phyloP scores from a whole-genome alignment of 495 filamentous ascomycete species.

The Elasticomyces elasticus region DNA sequence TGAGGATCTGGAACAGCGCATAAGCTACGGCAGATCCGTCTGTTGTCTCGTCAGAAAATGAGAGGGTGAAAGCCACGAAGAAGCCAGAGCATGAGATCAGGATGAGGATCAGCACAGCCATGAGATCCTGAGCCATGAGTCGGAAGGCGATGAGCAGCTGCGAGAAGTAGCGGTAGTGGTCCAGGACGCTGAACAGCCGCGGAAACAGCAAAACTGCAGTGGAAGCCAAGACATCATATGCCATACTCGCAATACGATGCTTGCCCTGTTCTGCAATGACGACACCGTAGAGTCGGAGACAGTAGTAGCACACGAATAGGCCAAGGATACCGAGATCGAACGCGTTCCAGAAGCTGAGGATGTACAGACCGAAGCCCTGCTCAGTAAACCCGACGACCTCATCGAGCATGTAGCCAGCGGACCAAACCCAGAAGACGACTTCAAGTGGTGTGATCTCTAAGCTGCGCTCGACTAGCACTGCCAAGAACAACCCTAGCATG shows the following conservation, averaged over 20 bases:
- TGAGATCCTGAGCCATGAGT: slow-evolving; percentile 81
- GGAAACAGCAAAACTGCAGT: slow-evolving; percentile 85
- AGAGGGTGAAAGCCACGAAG: slow-evolving; percentile 83
- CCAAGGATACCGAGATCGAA: slow-evolving; percentile 83
- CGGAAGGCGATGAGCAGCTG: slow-evolving; percentile 86
- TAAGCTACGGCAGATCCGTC: slow-evolving; percentile 65
- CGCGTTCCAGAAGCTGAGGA: slow-evolving; percentile 94
- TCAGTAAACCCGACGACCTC: slow-evolving; percentile 27
- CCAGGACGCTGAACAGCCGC: slow-evolving; percentile 78
- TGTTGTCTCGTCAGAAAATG: slow-evolving; percentile 55
- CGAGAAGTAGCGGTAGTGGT: slow-evolving; percentile 91
- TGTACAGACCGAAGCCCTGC: slow-evolving; percentile 76
- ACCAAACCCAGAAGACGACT: slow-evolving; percentile 92
- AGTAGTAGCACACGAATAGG: slow-evolving; percentile 80
- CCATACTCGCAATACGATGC: slow-evolving; percentile 60
- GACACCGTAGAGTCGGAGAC: slow-evolving; percentile 75
- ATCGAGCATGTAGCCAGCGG: slow-evolving; percentile 80
- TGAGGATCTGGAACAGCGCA: slow-evolving; percentile 80
- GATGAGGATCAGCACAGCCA: slow-evolving; percentile 72
- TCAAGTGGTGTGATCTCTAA: slow-evolving; percentile 70
- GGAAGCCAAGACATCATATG: slow-evolving; percentile 82
- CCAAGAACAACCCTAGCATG: slow-evolving; percentile 71
- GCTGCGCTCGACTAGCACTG: slow-evolving; percentile 60
- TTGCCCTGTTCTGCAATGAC: slow-evolving; percentile 58
- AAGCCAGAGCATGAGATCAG: slow-evolving; percentile 84